Percentiles rank a stretch among this genome's conserved stretches.
Evolutionary conservation across 768 basidiomycete genomes (phyloP).

Genomic region (Omphalotus guepiniiformis): DNA sequence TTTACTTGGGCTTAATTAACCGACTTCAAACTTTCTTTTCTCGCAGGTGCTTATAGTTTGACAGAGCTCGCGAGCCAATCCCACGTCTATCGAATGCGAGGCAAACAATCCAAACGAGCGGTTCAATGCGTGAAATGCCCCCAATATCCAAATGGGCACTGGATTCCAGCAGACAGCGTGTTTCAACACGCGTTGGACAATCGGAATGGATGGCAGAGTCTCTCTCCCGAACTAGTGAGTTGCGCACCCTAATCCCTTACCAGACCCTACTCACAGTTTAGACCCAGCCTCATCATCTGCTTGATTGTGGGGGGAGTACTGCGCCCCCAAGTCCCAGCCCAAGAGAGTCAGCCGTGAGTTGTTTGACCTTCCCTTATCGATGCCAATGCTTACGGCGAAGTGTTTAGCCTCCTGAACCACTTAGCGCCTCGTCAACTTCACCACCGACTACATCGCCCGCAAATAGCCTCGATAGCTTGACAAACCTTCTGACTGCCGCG

Average conservation of each 20-base stretch:
- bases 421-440: no score
- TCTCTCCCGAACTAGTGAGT: neutral
- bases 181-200: neutral
- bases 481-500: conserved; percentile 1
- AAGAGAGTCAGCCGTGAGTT: neutral
- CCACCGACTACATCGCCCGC: neutral
- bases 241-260: neutral
- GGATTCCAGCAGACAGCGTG: neutral
- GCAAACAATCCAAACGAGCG: no score
- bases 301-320: neutral
- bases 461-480: neutral
- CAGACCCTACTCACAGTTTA: neutral
- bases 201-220: neutral
- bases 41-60: no score
- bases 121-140: neutral
- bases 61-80: no score
- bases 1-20: no score
- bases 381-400: neutral
- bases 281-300: neutral
- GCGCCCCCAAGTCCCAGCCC: neutral
- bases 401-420: neutral
- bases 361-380: neutral
- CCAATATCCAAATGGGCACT: neutral
- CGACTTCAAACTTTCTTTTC: no score
- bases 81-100: no score